Evolutionary conservation across 768 basidiomycete species (phyloP).

Genomic region (Naganishia friedmannii): DNA sequence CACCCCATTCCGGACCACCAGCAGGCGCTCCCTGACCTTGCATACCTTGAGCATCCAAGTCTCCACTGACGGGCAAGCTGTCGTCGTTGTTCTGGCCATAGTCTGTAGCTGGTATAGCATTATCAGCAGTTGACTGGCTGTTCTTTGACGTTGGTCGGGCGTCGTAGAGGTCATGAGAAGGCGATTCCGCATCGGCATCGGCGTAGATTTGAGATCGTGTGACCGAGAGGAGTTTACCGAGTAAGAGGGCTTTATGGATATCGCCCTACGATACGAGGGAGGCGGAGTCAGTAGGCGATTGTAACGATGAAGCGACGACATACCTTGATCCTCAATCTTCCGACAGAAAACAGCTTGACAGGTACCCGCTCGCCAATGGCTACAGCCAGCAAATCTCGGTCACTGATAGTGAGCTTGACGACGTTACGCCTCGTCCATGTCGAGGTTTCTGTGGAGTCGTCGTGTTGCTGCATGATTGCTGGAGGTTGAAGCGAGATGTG

Average conservation of each 20-base stretch:
- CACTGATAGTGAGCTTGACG: constrained; percentile 9
- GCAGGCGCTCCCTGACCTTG: constrained; percentile 20
- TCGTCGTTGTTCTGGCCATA: not conserved
- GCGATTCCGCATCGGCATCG: constrained; percentile 9
- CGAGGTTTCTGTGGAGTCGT: not conserved
- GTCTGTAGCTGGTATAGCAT: not conserved
- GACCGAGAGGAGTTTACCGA: constrained; percentile 10
- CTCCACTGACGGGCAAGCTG: not conserved
- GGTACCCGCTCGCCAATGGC: constrained; percentile 20
- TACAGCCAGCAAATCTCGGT: constrained; percentile 15
- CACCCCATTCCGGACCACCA: constrained; percentile 8
- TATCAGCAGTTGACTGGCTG: not conserved
- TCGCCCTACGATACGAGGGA: not conserved
- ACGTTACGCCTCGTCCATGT: not conserved
- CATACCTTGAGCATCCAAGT: constrained; percentile 12
- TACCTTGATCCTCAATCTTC: constrained; percentile 13
- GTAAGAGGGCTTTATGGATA: constrained; percentile 15
- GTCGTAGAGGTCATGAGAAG: constrained; percentile 19
- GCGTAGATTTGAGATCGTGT: constrained; percentile 21
- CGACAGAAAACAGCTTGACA: constrained; percentile 12
- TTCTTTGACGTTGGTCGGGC: not conserved
- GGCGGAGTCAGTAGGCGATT: not conserved
- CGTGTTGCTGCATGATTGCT: not conserved
- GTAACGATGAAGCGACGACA: not conserved
- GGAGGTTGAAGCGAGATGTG: not conserved